phyloP scores from a whole-genome alignment of 73 alveolate species.

The Symbiodinium pilosum region DNA sequence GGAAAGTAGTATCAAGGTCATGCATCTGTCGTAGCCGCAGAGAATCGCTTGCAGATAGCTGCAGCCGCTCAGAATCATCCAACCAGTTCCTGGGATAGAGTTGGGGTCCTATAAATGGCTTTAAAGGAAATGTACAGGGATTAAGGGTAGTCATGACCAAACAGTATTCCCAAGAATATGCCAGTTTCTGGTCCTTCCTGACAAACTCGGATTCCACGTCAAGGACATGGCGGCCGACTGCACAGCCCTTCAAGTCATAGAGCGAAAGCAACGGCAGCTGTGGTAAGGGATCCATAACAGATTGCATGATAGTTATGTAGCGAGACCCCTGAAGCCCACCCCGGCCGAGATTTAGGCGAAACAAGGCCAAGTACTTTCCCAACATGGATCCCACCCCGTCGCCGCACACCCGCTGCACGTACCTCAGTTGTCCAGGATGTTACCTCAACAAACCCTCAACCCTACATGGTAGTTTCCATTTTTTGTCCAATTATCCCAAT shows the following conservation, averaged over 20 bases:
- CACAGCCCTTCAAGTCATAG: not conserved
- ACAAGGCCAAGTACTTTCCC: not conserved
- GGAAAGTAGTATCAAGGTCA: not conserved
- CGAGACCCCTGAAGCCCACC: not conserved
- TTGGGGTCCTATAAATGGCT: too few species aligned
- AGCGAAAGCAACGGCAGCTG: not conserved
- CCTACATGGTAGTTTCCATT: too few species aligned
- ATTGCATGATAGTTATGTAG: not conserved
- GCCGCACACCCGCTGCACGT: not conserved
- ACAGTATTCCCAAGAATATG: too few species aligned
- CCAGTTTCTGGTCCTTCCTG: not conserved
- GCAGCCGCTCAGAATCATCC: not conserved
- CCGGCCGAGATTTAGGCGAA: not conserved
- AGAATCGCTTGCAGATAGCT: not conserved
- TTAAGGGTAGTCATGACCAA: too few species aligned
- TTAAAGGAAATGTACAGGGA: too few species aligned
- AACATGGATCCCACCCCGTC: not conserved
- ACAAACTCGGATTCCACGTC: not conserved
- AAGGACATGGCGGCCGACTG: conserved; percentile 2
- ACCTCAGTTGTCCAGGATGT: too few species aligned
- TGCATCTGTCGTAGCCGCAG: not conserved
- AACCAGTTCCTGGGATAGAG: too few species aligned
- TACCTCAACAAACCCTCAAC: too few species aligned
- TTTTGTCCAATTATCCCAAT: too few species aligned
- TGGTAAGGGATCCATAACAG: not conserved